Evolutionary conservation across 495 filamentous ascomycete genomes (phyloP).

Genomic region (Thermothielavioides terrestris): DNA sequence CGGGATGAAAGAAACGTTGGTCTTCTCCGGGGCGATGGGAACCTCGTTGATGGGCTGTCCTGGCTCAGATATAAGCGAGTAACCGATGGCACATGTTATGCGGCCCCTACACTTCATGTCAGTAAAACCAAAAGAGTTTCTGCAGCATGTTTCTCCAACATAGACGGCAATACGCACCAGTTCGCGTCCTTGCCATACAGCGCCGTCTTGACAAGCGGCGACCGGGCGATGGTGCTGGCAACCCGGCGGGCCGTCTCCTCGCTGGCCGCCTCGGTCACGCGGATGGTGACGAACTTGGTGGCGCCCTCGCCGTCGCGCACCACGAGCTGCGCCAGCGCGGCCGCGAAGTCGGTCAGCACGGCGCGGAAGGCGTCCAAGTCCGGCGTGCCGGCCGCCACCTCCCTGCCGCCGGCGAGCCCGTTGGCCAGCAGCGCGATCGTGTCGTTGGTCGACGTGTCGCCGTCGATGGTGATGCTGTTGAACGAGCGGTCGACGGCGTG

Average conservation of each 20-base stretch:
- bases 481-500: conserved; percentile 77
- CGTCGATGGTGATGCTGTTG: conserved; percentile 95
- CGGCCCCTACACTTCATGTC: conserved; percentile 50
- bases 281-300: conserved; percentile 94
- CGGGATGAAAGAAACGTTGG: conserved; percentile 86
- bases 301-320: conserved; percentile 96
- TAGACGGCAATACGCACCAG: conserved; percentile 44
- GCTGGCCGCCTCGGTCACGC: conserved; percentile 63
- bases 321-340: conserved; percentile 80
- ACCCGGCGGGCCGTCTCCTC: conserved; percentile 59
- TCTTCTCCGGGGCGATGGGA: conserved; percentile 67
- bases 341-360: conserved; percentile 67
- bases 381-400: conserved; percentile 47
- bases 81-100: conserved; percentile 90
- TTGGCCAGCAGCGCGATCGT: conserved; percentile 91
- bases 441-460: conserved; percentile 95
- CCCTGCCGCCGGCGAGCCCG: conserved; percentile 76
- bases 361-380: conserved; percentile 59
- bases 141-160: background rate
- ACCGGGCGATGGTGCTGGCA: conserved; percentile 84
- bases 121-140: background rate
- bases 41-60: conserved; percentile 48
- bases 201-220: conserved; percentile 92
- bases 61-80: conserved; percentile 62
- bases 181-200: conserved; percentile 96